Base-by-base conservation (phyloP, 2,329 filamentous ascomycete genomes). In the Lizonia empirigonia region DNA sequence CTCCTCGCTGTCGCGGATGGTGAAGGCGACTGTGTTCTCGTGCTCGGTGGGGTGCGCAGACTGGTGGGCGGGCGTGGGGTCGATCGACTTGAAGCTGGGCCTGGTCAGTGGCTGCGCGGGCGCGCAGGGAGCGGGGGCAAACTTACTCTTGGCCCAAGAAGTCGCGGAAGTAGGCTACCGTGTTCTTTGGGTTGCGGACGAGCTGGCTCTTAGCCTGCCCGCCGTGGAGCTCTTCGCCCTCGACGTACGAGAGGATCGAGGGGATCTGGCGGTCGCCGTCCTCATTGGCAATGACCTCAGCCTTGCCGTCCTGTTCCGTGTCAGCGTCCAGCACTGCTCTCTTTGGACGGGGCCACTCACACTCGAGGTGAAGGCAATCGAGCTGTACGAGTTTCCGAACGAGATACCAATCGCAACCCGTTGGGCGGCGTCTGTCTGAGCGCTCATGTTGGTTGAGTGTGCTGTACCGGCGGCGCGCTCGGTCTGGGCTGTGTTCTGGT, bases 211-310 rank as follows among this genome's bases (percentile, higher is more conserved):
- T 99, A 68, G 93, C 94, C 78, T 99, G 93, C 60, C 89, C 87
- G 68, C 94, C 94, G 71, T 95, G 92, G 77, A 96, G 97, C 78
- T 99, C 93, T 72, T 99, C 94, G 62, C 92, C 94, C 47, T 92
- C 88, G 69, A 96, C 88, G 74, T 99, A 99, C 29, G 94, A 97
- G 65, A 99, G 81, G 65, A 95, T 86, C 34, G 91, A 90, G 61
- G 94, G 94, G 62, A 99, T 99, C 76, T 97, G 93, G 75, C 94
- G 92, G 78, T 99, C 94, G 93, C 94, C 94, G 72, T 97, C 94
- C 80, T 97, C 94, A 78, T 99, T 97, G 71, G 94, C 94, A 78
- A 99, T 97, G 59, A 99, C 93, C 75, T 97, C 91, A 60, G 91
- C 88, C 81, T 95, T 96, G 77, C 95, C 93, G 70, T 97, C 93